These are phyloP conservation scores for Leccinum uliginosum DNA, from an alignment of 768 basidiomycete species.

Conservation along the genomic window DNA sequence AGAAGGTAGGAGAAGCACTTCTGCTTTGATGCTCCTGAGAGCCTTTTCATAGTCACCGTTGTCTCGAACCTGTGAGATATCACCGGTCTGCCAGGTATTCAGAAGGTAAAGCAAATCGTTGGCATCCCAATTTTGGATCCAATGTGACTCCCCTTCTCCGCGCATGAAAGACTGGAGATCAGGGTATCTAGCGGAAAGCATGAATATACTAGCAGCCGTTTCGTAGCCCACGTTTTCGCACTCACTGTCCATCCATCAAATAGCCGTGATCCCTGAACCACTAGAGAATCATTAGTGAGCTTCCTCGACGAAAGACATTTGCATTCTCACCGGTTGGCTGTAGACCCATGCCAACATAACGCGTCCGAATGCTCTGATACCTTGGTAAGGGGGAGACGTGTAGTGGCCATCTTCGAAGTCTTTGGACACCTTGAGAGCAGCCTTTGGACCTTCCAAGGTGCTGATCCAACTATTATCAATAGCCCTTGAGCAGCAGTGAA, in stretches of 20 bases:
- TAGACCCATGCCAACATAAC: slow-evolving; percentile 53
- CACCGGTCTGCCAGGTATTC: slow-evolving; percentile 47
- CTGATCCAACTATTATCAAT: slow-evolving; percentile 23
- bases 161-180: slow-evolving; percentile 46
- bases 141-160: slow-evolving; percentile 45
- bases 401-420: slow-evolving; percentile 54
- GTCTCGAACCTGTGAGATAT: slow-evolving; percentile 43
- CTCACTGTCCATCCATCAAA: slow-evolving; percentile 38
- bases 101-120: slow-evolving; percentile 50
- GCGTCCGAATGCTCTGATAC: slow-evolving; percentile 52
- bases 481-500: neutral
- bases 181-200: slow-evolving; percentile 33
- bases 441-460: slow-evolving; percentile 55
- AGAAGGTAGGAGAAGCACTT: slow-evolving; percentile 51
- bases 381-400: slow-evolving; percentile 39
- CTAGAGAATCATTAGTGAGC: slow-evolving; percentile 23
- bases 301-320: slow-evolving; percentile 79
- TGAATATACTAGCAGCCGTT: neutral
- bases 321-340: slow-evolving; percentile 52
- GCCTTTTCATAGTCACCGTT: slow-evolving; percentile 39
- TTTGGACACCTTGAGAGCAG: slow-evolving; percentile 46
- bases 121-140: slow-evolving; percentile 46
- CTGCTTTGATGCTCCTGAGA: slow-evolving; percentile 43
- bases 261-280: slow-evolving; percentile 49
- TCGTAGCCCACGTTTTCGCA: neutral